A percentile compares a stretch with the other conserved stretches of the same genome.
Conservation (phyloP, 306 rosid species). For the Delonix regia region DNA sequence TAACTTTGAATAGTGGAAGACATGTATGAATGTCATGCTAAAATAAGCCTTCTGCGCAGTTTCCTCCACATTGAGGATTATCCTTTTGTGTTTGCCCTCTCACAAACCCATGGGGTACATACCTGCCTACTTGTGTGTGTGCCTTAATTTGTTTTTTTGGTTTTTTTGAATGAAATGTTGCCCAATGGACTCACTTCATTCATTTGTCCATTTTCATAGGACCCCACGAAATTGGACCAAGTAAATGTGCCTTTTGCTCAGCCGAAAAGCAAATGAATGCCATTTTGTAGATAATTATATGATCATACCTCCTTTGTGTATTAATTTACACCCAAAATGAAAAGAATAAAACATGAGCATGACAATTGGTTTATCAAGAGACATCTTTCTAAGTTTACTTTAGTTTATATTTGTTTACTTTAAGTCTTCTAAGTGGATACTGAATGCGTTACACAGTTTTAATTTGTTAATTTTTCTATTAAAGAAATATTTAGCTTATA, state of each 20-base stretch:
- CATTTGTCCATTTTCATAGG: neutral
- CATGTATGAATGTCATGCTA: neutral
- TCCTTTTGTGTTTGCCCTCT: neutral
- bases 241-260: neutral
- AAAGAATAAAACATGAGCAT: neutral
- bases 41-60: neutral
- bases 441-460: neutral
- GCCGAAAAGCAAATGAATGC: neutral
- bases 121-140: neutral
- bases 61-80: neutral
- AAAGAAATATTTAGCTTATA: too few species aligned
- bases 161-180: neutral
- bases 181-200: neutral
- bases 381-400: neutral
- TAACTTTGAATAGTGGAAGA: neutral
- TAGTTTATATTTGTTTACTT: neutral
- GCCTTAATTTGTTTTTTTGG: neutral
- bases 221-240: neutral
- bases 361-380: neutral
- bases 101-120: neutral
- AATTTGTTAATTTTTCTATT: too few species aligned
- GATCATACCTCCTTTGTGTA: too few species aligned
- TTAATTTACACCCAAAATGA: neutral
- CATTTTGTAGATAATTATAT: too few species aligned
- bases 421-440: neutral